Base-by-base conservation (phyloP, 805 yeast species). In the Ogataea ganodermae region DNA sequence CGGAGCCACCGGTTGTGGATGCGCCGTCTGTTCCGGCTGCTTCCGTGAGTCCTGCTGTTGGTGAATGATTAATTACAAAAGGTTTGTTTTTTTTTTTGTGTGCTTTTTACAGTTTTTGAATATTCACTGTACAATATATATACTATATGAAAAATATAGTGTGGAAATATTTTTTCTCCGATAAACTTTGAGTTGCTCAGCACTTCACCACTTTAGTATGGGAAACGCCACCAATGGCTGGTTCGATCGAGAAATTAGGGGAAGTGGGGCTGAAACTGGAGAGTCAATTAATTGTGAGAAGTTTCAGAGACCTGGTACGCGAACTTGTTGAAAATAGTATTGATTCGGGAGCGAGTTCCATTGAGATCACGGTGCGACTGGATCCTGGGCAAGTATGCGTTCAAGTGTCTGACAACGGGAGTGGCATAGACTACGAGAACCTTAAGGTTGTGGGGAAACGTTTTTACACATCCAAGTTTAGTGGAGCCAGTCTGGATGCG, bases 341-440 rank as follows among this genome's bases (percentile, higher is more conserved):
- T 0, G 88, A 83, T 57, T 75, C 86, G 0, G 63, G 66, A 0
- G 80, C 89, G 0, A 55, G 64, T 1, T 24, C 51, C 2, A 65
- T 81, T 2, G 48, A 57, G 7, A 24, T 78, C 2, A 43, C 37
- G 4, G 16, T 67, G 1, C 35, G 36, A 12, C 36, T 46, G 4
- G 44, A 50, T 6, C 31, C 32, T 7, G 75, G 75, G 48, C 55
- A 68, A 3, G 43, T 57, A 0, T 55, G 66, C 1, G 53, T 75
- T 6, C 58, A 67, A 18, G 82, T 88, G 0, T 50, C 51, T 1
- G 97, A 91, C 63, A 72, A 91, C 62, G 97, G 97, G 0, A 22
- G 17, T 2, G 97, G 97, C 0, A 79, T 91, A 2, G 47, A 53
- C 4, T 71, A 73, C 0, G 69, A 57, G 0, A 83, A 83, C 38